phyloP scores from a whole-genome alignment of 164 flowering plant genomes.

The Annona cherimola region DNA sequence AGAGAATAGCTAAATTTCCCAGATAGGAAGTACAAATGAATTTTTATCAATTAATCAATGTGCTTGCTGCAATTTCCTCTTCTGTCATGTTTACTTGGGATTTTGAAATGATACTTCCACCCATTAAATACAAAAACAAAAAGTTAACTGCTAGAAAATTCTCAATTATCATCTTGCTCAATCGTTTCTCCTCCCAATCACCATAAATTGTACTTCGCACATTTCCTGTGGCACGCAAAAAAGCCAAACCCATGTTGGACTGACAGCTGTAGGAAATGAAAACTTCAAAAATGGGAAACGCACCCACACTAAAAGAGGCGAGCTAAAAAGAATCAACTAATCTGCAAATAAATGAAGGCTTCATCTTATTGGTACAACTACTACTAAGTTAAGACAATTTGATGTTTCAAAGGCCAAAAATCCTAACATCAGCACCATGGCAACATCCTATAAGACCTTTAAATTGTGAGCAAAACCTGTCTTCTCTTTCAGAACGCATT shows the following conservation, averaged over 20 bases:
- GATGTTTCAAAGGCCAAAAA: neutral
- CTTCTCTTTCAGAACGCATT: slow-evolving; percentile 43
- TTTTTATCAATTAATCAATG: no score
- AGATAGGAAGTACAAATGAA: neutral
- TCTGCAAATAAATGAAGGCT: neutral
- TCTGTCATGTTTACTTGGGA: neutral
- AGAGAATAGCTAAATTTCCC: neutral
- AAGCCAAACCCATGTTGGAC: neutral
- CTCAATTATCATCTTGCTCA: neutral
- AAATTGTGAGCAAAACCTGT: slow-evolving; percentile 38
- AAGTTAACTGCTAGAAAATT: neutral
- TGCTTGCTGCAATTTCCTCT: neutral
- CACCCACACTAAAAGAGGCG: neutral
- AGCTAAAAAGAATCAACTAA: neutral
- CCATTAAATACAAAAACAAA: neutral
- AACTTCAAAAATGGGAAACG: no score
- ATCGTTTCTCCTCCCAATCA: no score
- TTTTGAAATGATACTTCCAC: neutral
- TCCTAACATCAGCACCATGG: neutral
- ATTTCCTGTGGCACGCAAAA: neutral
- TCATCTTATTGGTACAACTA: neutral
- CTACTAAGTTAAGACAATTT: neutral
- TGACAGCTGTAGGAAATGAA: neutral
- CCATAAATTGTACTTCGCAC: no score
- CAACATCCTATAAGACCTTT: neutral